Percentiles rank a stretch among this genome's conserved stretches.
Conservation (phyloP, 73 alveolate genomes). For the Effrenium voratum region DNA sequence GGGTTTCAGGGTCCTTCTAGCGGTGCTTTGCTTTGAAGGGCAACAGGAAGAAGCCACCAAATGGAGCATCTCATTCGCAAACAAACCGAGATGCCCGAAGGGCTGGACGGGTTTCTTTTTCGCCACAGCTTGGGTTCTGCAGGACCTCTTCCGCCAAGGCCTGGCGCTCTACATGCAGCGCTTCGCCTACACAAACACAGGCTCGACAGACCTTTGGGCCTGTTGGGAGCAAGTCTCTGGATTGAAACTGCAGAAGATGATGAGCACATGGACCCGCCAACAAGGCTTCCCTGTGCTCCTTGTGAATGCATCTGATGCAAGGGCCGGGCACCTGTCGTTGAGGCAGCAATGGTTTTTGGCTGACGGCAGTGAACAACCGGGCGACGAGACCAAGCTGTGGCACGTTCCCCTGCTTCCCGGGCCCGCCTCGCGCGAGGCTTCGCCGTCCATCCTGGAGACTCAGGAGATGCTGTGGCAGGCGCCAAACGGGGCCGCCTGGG, state of each 20-base stretch:
- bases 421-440: not conserved
- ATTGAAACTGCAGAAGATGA: conserved; percentile 21
- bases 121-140: too few relatives aligned
- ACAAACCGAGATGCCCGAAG: too few relatives aligned
- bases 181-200: conserved; percentile 35
- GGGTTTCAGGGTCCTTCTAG: too few relatives aligned
- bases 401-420: conserved; percentile 74
- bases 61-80: too few relatives aligned
- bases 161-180: conserved; percentile 62
- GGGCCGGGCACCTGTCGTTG: conserved; percentile 17
- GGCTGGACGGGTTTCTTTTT: too few relatives aligned
- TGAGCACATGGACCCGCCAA: conserved; percentile 80
- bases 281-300: conserved; percentile 47
- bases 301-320: not conserved
- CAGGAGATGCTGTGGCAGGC: too few relatives aligned
- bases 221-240: conserved; percentile 80
- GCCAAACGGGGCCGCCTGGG: not conserved
- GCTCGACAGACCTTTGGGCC: not conserved
- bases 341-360: conserved; percentile 80
- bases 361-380: conserved; percentile 47
- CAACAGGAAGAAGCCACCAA: too few relatives aligned
- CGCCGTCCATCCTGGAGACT: not conserved
- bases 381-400: conserved; percentile 37
- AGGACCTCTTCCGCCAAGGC: conserved; percentile 61
- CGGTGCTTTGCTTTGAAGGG: too few relatives aligned